A percentile compares a stretch with the other conserved stretches of the same genome.
phyloP scores from a whole-genome alignment of 2,329 filamentous ascomycete species.

The Penicillium palitans region DNA sequence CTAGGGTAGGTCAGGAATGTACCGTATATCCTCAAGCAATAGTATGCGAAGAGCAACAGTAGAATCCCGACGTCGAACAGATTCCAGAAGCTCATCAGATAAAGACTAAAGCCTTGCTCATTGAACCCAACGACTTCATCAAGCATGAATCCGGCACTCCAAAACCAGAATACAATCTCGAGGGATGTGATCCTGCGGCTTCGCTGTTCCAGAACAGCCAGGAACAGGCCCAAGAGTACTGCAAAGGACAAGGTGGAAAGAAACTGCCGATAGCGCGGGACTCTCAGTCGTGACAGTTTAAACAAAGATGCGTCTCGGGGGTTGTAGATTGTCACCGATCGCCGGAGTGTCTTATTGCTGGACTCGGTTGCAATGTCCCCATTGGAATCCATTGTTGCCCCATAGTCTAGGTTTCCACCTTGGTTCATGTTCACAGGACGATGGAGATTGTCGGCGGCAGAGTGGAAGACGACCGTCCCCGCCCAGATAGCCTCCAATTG shows the following conservation, averaged over 20 bases:
- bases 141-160: slow-evolving; percentile 95
- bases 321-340: slow-evolving; percentile 85
- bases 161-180: slow-evolving; percentile 94
- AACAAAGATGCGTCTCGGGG: slow-evolving; percentile 86
- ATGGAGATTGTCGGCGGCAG: slow-evolving; percentile 80
- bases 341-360: slow-evolving; percentile 44
- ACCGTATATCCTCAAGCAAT: slow-evolving; percentile 83
- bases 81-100: slow-evolving; percentile 98
- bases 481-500: slow-evolving; percentile 98
- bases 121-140: slow-evolving; percentile 96
- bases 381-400: slow-evolving; percentile 28
- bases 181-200: slow-evolving; percentile 78
- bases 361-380: slow-evolving; percentile 20
- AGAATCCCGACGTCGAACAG: slow-evolving; percentile 90
- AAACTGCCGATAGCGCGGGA: slow-evolving; percentile 88
- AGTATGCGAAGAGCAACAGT: slow-evolving; percentile 81
- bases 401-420: slow-evolving; percentile 26
- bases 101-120: slow-evolving; percentile 92
- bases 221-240: slow-evolving; percentile 78
- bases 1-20: slow-evolving; percentile 75
- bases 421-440: slow-evolving; percentile 52
- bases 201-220: slow-evolving; percentile 75
- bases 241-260: slow-evolving; percentile 85
- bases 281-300: slow-evolving; percentile 85
- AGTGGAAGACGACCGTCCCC: slow-evolving; percentile 91